These are phyloP conservation scores for Neurospora sp. DNA, from an alignment of 495 filamentous ascomycete genomes.

Conservation along the genomic window DNA sequence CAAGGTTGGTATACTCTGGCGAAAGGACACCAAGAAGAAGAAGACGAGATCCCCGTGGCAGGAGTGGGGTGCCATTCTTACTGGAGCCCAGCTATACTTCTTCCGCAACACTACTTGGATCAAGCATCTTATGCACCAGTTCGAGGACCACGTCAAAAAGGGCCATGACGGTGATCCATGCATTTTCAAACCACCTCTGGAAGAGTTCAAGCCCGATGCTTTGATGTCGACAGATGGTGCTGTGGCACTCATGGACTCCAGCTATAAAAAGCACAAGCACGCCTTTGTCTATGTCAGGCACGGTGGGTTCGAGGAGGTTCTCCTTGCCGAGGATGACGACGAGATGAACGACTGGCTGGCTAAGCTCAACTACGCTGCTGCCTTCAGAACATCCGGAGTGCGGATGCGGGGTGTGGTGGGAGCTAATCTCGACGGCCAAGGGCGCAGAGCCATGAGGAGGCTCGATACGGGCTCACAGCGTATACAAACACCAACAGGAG, in stretches of 20 bases:
- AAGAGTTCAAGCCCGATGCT: conserved; percentile 85
- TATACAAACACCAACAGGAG: conserved; percentile 58
- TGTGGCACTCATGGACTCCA: conserved; percentile 76
- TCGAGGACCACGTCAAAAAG: conserved; percentile 64
- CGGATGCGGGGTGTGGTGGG: conserved; percentile 80
- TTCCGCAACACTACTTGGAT: conserved; percentile 89
- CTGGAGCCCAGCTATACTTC: conserved; percentile 90
- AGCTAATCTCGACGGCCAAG: conserved; percentile 74
- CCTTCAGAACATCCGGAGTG: conserved; percentile 87
- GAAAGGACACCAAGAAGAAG: conserved; percentile 91
- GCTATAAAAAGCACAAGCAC: conserved; percentile 93
- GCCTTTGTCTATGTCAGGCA: conserved; percentile 88
- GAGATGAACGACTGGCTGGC: conserved; percentile 98
- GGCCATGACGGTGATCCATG: conserved; percentile 58
- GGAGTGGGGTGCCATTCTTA: conserved; percentile 95
- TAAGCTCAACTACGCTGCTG: conserved; percentile 91
- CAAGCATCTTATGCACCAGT: conserved; percentile 80
- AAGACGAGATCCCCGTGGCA: conserved; percentile 93
- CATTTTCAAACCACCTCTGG: conserved; percentile 79
- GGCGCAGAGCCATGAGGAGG: conserved; percentile 60
- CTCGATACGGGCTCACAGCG: conserved; percentile 49
- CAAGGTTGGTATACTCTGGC: conserved; percentile 92
- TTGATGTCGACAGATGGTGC: conserved; percentile 87
- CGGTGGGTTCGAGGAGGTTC: conserved; percentile 79
- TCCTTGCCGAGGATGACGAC: conserved; percentile 76